Conservation (phyloP, 805 yeast species). For the Debaryomyces prosopidis region DNA sequence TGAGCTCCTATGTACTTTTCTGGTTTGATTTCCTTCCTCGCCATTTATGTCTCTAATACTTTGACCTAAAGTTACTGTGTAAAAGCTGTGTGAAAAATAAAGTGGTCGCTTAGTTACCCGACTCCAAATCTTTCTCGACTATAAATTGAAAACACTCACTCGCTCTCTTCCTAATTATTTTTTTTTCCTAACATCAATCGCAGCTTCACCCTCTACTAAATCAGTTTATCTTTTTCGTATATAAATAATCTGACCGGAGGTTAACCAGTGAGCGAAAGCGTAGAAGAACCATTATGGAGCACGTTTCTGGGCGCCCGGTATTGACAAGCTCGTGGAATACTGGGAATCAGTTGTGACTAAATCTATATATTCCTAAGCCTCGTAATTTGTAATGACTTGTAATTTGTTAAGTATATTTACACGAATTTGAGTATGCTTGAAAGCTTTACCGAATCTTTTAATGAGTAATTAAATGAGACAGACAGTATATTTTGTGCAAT, state of each 20-base stretch:
- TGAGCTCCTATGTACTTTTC: slow-evolving; percentile 31
- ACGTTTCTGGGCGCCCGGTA: slow-evolving; percentile 50
- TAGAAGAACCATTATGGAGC: slow-evolving; percentile 40
- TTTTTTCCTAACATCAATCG: slow-evolving; percentile 37
- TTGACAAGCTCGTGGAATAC: slow-evolving; percentile 39
- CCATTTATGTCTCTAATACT: background rate
- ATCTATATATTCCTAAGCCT: slow-evolving; percentile 11
- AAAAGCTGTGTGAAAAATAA: no score
- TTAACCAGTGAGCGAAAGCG: slow-evolving; percentile 35
- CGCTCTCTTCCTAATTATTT: background rate
- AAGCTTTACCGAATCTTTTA: no score
- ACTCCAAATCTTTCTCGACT: background rate
- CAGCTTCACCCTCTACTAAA: slow-evolving; percentile 32
- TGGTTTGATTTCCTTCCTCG: slow-evolving; percentile 13
- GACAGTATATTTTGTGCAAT: no score
- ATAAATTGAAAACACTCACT: no score
- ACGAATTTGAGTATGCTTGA: no score
- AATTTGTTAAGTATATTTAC: no score
- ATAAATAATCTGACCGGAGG: slow-evolving; percentile 20
- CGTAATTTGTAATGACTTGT: no score
- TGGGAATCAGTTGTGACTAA: slow-evolving; percentile 50
- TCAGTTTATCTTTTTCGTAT: slow-evolving; percentile 10
- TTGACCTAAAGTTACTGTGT: no score
- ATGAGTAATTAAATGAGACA: no score
- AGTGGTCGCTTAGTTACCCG: background rate